Base-by-base conservation (phyloP, 1,284 basidiomycete species). In the Trametes polyzona region DNA sequence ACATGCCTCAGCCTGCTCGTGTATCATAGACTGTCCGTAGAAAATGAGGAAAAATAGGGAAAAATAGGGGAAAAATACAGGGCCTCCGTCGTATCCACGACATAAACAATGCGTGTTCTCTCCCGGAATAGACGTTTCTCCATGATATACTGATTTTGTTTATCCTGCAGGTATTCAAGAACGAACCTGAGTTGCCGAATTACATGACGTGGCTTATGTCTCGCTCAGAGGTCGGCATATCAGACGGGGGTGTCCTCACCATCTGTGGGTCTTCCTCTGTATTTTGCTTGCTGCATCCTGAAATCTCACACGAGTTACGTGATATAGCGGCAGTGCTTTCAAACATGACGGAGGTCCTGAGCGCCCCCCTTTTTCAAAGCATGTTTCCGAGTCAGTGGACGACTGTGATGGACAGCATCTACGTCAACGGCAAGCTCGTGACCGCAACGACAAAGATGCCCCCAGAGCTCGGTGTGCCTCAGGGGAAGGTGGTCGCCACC, bases 181-280 rank as follows among this genome's bases (percentile, higher is more conserved):
- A 50, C 12, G 55, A 68, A 27, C 65, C 65, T 2, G 49, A 59
- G 21, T 51, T 60, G 23, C 55, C 62, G 0, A 64, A 63, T 46
- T 67, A 63, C 56, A 64, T 65, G 16, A 40, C 67, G 0, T 64
- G 65, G 39, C 52, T 60, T 9, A 59, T 69, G 21, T 61, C 65
- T 4, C 66, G 68, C 4, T 58, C 58, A 3, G 58, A 62, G 10
- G 12, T 56, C 2, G 64, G 66, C 4, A 52, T 61, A 21, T 55
- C 63, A 4, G 57, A 63, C 42, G 68, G 68, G 12, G 68, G 68
- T 21, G 52, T 61, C 10, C 65, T 69, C 55, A 67, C 65, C 1
- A 63, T 68, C 17, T 63, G 68, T 66, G 41, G 14, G 65, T 58
- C 7, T 23, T 21, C n/a, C 5, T 37, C 17, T 37, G 14, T 32